Evolutionary conservation across 495 filamentous ascomycete species (phyloP), one percentile per base, ranked within the genome.

Genomic region (Penicillium ochrochloron): DNA sequence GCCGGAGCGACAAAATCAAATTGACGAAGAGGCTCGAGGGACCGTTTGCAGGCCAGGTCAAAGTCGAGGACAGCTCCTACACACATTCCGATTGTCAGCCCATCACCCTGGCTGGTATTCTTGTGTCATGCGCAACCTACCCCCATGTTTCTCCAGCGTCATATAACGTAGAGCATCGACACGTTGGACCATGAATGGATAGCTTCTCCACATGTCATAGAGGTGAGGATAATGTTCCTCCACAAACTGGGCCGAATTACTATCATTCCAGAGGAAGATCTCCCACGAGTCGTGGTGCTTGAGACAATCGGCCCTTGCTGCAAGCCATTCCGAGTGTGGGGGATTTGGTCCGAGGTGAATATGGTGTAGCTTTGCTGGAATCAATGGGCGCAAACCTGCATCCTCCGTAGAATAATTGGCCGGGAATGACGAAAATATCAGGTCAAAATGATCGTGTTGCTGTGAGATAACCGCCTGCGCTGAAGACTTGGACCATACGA

Each of bases 141-240:
- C 51, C 11, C 51, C 51, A 12, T 54, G 31, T 14, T 29, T 54
- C 27, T 54, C 31, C 29, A 54, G 31, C 2, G 51, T 17, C 51
- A 54, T 54, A 14, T 54, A 54, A 17, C 51, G 51, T 4, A 54
- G 51, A 29, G 51, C 51, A 12, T 54, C 51, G 2, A 54, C 29
- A 23, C 51, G 51, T 34, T 54, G 51, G 6, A 54, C 51, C 27
- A 54, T 34, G 29, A 54, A 54, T n/a, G 51, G 51, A 33, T 54
- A 54, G n/a, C n/a, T 54, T n/a, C n/a, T 34, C 51, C 51, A 54
- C 51, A 54, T 54, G 6, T 54, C 51, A 23, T 34, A 54, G n/a
- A 54, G 29, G 15, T 54, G 51, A 17, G 51, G 51, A 14, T 33
- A 54, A 10, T 54, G 3, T 4, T 29, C 29, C 51, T 54, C 51